Base-by-base conservation (phyloP, 108 stramenopile genomes). In the Pseudonitzschia multistriata region DNA sequence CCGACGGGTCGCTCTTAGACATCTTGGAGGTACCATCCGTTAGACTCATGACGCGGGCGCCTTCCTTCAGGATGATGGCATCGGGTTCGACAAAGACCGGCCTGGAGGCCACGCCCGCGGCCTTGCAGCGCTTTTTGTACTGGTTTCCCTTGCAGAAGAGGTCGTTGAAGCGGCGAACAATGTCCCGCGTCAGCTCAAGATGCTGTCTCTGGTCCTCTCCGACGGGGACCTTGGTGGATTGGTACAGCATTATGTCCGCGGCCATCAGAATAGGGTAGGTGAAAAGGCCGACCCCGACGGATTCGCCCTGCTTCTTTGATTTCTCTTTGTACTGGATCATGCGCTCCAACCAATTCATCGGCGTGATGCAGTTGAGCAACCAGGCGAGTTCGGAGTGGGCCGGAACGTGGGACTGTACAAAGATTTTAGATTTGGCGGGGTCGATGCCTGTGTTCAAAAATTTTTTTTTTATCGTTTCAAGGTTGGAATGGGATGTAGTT, bases 301-400 rank as follows among this genome's bases (percentile, higher is more conserved):
- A 83, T 71, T 96, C 96, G 36, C 85, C 88, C 29, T 85, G 79
- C 66, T 98, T 99, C 70, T 84, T 84, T 5, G 96, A 78, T 86
- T 99, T 99, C 63, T 99, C 98, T 77, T 99, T 99, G 91, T 92
- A 99, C 84, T 99, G 99, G 56, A 99, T 99, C 99, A 99, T 99
- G 27, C 98, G 90, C 74, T 98, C 98, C 54, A 99, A 72, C 97
- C 98, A 97, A 62, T 90, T 95, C 91, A 99, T 94, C 13, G 99
- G 98, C 10, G 98, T 97, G 49, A 88, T 79, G 77, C 97, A 98
- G 61, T 87, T 96, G 60, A 99, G 81, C n/a, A 98, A 80, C 99
- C 99, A 99, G 37, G 94, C 79, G 17, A 99, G 85, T 70, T 99
- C 99, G 30, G 99, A 62, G 76, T 99, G 99, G 22, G 95, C 97